Evolutionary conservation across 176 grass and related monocot species (phyloP), one percentile per base, ranked within the genome.

Genomic region (Musa troglodytarum): DNA sequence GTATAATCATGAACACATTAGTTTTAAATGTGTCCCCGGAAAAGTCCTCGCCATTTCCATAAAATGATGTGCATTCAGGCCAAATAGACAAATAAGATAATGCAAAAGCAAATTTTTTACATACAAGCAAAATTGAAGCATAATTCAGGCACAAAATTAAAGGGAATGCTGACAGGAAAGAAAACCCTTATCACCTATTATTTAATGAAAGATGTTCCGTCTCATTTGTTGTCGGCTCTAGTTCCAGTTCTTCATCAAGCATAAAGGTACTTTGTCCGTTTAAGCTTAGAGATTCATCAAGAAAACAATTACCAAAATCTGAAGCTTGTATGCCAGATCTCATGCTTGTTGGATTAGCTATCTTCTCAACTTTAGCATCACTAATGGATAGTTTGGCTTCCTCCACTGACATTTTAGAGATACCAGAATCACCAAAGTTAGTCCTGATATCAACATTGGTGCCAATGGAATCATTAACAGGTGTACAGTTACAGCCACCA

Each of bases 231-330:
- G 63, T 73, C 24, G 83, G 84, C 79, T 93, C 90, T 71, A 85
- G 65, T 79, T 93, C 90, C 28, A 93, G 43, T 81, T 93, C 90
- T 67, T 93, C 90, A 50, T 93, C 90, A 81, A 93, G 87, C 85
- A 93, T 83, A 82, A 93, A 93, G 74, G 90, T 93, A 72, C 87
- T 93, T 74, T 93, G 90, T 52, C 74, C 66, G 65, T 72, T 73
- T 25, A 85, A 89, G 70, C 65, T 78, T 76, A 77, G 76, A 52
- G 81, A 81, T 6, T 70, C 68, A 82, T 53, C 80, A 57, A 29
- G 50, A 50, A 86, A 82, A 56, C 76, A 24, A 53, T 77, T 86
- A 57, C 24, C 76, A 24, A 79, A 86, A 71, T 68, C 76, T 50
- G 52, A 49, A 34, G 54, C 75, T 73, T 85, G 80, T 80, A 74